Conservation (phyloP, 2,329 filamentous ascomycete species). For the Claviceps sp. region DNA sequence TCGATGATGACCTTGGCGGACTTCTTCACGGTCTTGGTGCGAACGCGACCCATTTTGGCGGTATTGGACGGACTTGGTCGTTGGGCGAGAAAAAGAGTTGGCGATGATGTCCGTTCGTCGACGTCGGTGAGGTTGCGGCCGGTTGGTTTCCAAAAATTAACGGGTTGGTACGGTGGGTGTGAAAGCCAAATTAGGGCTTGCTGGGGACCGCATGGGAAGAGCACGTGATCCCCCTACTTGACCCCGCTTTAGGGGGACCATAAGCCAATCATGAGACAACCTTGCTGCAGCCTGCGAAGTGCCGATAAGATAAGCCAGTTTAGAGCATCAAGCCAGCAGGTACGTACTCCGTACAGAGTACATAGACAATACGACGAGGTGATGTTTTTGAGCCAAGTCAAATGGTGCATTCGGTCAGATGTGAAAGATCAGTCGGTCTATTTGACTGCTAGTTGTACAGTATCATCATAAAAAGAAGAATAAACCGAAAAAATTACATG, state of each 20-base stretch:
- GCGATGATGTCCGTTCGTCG: not conserved
- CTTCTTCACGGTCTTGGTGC: slow-evolving; percentile 59
- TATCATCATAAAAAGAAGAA: not conserved
- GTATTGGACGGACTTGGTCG: slow-evolving; percentile 27
- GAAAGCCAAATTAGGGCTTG: slow-evolving; percentile 18
- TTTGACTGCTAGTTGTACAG: slow-evolving; percentile 7
- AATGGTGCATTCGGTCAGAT: not conserved
- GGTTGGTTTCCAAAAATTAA: slow-evolving; percentile 13
- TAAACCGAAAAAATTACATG: not conserved
- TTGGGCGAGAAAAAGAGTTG: slow-evolving; percentile 19
- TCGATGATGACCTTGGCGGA: slow-evolving; percentile 99
- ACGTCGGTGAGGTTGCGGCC: slow-evolving; percentile 10
- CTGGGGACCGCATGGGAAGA: slow-evolving; percentile 2
- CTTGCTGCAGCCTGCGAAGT: too few species aligned
- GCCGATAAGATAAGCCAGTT: too few species aligned
- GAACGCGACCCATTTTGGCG: slow-evolving; percentile 57
- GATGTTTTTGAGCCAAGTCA: too few species aligned
- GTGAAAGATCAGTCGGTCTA: not conserved
- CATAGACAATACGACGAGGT: not conserved
- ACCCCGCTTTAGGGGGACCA: not conserved
- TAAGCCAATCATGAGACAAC: too few species aligned
- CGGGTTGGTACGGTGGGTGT: slow-evolving; percentile 14
- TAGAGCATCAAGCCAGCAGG: too few species aligned
- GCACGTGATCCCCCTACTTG: slow-evolving; percentile 13
- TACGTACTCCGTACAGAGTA: too few species aligned